These are phyloP conservation scores for Lepiota subincarnata DNA, from an alignment of 768 basidiomycete genomes.

Conservation along the genomic window DNA sequence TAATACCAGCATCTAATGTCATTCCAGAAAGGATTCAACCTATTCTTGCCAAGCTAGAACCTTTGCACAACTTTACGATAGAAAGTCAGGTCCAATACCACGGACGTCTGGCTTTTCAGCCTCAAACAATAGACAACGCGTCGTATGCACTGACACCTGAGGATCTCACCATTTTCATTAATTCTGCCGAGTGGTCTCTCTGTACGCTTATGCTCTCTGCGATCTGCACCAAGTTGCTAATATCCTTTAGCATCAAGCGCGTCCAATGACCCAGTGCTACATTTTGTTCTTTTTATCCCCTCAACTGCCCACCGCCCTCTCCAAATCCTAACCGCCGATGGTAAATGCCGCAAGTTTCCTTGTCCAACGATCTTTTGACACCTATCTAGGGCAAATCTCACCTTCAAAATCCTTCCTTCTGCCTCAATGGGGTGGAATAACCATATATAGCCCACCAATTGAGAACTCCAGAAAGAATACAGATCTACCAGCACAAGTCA, in stretches of 20 bases:
- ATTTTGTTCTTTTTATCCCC: constrained; percentile 89
- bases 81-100: constrained; percentile 95
- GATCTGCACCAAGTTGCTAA: not conserved
- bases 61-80: constrained; percentile 86
- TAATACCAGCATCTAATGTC: not conserved
- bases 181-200: constrained; percentile 93
- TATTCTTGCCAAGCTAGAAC: constrained; percentile 50
- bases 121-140: constrained; percentile 35
- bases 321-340: constrained; percentile 52
- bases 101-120: constrained; percentile 82
- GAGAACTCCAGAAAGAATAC: constrained; percentile 21
- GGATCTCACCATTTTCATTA: constrained; percentile 89
- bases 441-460: constrained; percentile 63
- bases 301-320: constrained; percentile 66
- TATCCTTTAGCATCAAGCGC: constrained; percentile 72
- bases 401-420: constrained; percentile 73
- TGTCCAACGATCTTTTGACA: constrained; percentile 2
- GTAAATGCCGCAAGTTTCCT: constrained; percentile 25
- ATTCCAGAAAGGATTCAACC: constrained; percentile 57
- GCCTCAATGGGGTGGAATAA: constrained; percentile 92
- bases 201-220: constrained; percentile 42
- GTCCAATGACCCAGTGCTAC: constrained; percentile 90
- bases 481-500: constrained; percentile 37
- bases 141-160: constrained; percentile 67
- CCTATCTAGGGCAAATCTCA: constrained; percentile 39